Percentiles rank a stretch among this genome's conserved stretches.
Conservation (phyloP, 2,329 filamentous ascomycete species). For the Aureobasidium sp. region DNA sequence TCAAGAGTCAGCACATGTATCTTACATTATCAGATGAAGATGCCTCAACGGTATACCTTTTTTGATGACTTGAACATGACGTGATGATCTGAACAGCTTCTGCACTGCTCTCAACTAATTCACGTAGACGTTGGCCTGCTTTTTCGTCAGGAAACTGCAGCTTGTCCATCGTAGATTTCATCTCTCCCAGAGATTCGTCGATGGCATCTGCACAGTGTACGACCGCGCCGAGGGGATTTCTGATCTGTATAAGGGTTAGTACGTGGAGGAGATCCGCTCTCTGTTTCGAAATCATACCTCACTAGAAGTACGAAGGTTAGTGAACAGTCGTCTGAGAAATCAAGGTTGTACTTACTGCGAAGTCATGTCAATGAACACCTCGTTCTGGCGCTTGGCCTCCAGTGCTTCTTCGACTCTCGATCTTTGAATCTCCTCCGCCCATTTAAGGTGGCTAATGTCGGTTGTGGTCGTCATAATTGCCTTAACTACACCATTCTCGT, state of each 20-base stretch:
- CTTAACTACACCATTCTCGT: constrained; percentile 28
- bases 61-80: constrained; percentile 41
- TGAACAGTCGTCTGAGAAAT: not conserved
- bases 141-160: constrained; percentile 16
- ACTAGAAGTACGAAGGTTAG: constrained; percentile 11
- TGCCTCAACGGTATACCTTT: constrained; percentile 21
- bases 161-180: constrained; percentile 11
- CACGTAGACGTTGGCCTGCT: constrained; percentile 19
- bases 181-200: constrained; percentile 14
- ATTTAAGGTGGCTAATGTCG: constrained; percentile 40
- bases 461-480: constrained; percentile 38
- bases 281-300: not conserved
- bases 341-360: constrained; percentile 30
- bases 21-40: not conserved
- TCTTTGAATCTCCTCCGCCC: constrained; percentile 35
- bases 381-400: constrained; percentile 17
- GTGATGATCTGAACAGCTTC: constrained; percentile 37
- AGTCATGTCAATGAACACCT: constrained; percentile 32
- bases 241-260: constrained; percentile 14
- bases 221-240: constrained; percentile 19
- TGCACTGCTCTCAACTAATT: constrained; percentile 26
- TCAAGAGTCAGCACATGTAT: not conserved
- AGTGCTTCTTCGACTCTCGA: constrained; percentile 24
- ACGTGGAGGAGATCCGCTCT: rapidly evolving
- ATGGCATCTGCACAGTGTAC: constrained; percentile 20